phyloP scores from a whole-genome alignment of 331 rosid genomes.

The Cydonia oblonga region DNA sequence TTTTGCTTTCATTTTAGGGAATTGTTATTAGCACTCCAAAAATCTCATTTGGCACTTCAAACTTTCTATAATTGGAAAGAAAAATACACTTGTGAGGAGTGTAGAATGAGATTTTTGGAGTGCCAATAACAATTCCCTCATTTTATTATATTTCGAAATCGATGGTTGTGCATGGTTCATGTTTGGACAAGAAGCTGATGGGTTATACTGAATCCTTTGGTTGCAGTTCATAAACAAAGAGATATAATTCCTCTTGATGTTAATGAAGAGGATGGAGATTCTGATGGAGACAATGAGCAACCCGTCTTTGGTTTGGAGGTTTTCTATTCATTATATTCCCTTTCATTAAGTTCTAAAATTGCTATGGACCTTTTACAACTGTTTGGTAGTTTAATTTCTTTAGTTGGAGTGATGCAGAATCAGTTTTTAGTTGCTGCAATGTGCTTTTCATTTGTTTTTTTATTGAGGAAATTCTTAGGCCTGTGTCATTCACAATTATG shows the following conservation, averaged over 20 bases:
- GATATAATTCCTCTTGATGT: slow-evolving; percentile 56
- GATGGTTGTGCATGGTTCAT: background rate
- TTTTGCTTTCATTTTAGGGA: no score
- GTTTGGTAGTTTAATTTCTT: background rate
- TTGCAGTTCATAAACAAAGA: slow-evolving; percentile 76
- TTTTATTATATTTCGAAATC: background rate
- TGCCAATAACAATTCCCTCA: no score
- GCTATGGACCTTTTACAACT: background rate
- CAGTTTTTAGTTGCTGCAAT: background rate
- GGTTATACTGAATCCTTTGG: background rate
- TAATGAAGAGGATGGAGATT: slow-evolving; percentile 37
- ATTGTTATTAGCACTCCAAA: no score
- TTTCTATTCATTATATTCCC: background rate
- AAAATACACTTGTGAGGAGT: no score
- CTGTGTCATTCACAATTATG: background rate
- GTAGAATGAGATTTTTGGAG: no score
- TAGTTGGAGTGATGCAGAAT: background rate
- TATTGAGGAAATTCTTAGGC: no score
- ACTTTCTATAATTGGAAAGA: no score
- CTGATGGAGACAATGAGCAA: slow-evolving; percentile 58
- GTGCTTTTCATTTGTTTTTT: background rate
- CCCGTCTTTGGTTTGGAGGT: slow-evolving; percentile 64
- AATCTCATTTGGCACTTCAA: no score
- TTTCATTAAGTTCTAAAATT: background rate
- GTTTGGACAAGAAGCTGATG: background rate